Conservation (phyloP, 2,329 filamentous ascomycete species). For the Alternaria consortialis region DNA sequence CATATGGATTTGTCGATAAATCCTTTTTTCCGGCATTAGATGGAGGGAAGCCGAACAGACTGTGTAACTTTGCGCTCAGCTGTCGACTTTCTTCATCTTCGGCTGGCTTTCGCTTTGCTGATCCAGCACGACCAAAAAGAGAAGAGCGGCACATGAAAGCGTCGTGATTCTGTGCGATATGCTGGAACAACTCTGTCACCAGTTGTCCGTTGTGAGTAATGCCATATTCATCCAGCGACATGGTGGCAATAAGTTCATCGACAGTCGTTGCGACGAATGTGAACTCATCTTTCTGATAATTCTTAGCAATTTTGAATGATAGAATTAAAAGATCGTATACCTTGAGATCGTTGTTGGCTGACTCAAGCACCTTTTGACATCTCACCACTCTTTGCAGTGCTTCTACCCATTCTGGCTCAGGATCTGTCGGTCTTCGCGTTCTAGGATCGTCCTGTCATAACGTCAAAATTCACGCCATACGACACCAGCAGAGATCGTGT, state of each 20-base stretch:
- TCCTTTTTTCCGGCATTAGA: slow-evolving; percentile 44
- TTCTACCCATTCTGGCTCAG: slow-evolving; percentile 44
- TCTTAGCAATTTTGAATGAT: background rate
- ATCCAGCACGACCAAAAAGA: slow-evolving; percentile 63
- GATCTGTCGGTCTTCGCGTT: slow-evolving; percentile 32
- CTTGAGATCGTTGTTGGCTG: slow-evolving; percentile 53
- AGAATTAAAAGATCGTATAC: slow-evolving; percentile 18
- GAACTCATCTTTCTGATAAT: slow-evolving; percentile 44
- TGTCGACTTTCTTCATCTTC: slow-evolving; percentile 62
- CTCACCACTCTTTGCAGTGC: slow-evolving; percentile 42
- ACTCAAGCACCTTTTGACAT: slow-evolving; percentile 57
- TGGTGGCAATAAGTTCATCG: slow-evolving; percentile 45
- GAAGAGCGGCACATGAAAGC: slow-evolving; percentile 71
- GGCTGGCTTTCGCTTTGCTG: slow-evolving; percentile 50
- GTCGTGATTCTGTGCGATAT: slow-evolving; percentile 61
- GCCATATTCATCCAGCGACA: slow-evolving; percentile 51
- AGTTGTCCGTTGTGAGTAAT: slow-evolving; percentile 58
- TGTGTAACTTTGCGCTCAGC: slow-evolving; percentile 74
- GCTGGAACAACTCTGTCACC: slow-evolving; percentile 52
- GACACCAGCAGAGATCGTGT: background rate
- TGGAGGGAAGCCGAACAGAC: slow-evolving; percentile 71
- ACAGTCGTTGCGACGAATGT: slow-evolving; percentile 52
- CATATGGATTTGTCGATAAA: slow-evolving; percentile 64
- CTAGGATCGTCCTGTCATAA: slow-evolving; percentile 51
- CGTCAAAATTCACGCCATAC: slow-evolving; percentile 17